Conservation (phyloP, 106 monocot species). For the Dendrobium catenatum region DNA sequence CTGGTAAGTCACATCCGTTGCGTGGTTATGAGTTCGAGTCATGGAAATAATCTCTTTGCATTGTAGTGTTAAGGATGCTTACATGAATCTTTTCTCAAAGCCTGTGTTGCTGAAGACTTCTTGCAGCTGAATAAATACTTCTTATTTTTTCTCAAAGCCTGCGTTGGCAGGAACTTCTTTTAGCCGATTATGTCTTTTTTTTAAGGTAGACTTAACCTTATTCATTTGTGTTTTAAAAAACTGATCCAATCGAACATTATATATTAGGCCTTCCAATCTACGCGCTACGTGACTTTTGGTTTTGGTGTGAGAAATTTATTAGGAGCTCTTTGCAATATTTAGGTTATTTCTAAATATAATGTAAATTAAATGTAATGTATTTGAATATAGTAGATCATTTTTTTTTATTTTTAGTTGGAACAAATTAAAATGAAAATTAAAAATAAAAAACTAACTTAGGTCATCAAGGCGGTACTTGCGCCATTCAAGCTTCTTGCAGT, state of each 20-base stretch:
- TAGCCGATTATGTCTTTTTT: background rate
- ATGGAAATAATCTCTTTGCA: background rate
- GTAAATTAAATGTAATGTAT: too few relatives aligned
- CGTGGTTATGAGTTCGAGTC: background rate
- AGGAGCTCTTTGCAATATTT: background rate
- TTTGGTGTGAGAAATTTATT: background rate
- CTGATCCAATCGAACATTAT: background rate
- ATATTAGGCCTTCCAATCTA: background rate
- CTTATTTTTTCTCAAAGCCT: background rate
- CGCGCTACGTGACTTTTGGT: background rate
- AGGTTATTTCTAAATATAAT: too few relatives aligned
- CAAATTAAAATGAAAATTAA: too few relatives aligned
- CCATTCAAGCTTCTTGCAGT: too few relatives aligned
- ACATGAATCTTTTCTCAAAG: background rate
- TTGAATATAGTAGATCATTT: too few relatives aligned
- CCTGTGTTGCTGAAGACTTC: background rate
- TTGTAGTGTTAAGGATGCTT: background rate
- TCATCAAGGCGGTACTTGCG: too few relatives aligned
- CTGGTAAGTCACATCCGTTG: background rate
- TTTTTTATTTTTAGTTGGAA: too few relatives aligned
- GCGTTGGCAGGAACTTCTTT: background rate
- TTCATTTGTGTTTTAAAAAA: background rate
- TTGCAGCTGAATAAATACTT: background rate
- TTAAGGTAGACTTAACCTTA: background rate
- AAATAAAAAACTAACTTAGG: too few relatives aligned